A percentile compares a stretch with the other conserved stretches of the same genome.
Conservation (phyloP, 2,329 filamentous ascomycete genomes). For the Ophiosphaerella narmari region DNA sequence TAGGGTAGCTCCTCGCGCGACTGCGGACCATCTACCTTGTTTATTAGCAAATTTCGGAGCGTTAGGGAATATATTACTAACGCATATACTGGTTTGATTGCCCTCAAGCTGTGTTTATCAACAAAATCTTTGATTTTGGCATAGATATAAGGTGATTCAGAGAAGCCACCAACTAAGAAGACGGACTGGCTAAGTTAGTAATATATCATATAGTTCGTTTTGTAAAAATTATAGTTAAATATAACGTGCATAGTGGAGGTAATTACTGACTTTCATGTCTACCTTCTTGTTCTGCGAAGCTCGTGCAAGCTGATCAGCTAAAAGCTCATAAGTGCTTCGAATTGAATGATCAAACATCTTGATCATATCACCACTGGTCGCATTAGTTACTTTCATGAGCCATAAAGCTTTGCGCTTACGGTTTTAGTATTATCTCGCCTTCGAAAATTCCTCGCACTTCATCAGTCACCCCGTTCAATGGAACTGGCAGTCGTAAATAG, state of each 20-base stretch:
- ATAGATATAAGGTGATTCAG: constrained; percentile 29
- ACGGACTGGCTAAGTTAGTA: constrained; percentile 15
- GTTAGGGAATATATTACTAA: constrained; percentile 7
- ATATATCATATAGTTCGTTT: neutral
- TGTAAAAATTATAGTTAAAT: too few species aligned
- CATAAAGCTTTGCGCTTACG: constrained; percentile 12
- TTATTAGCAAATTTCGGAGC: neutral
- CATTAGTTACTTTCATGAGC: neutral
- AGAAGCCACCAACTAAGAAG: constrained; percentile 36
- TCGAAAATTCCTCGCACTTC: constrained; percentile 20
- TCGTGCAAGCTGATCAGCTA: constrained; percentile 14
- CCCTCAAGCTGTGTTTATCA: neutral
- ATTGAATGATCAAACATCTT: constrained; percentile 23
- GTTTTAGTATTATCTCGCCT: constrained; percentile 26
- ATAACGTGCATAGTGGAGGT: too few species aligned
- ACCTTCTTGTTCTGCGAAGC: constrained; percentile 2
- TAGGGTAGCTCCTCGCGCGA: constrained; percentile 27
- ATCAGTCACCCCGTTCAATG: constrained; percentile 25
- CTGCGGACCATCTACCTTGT: constrained; percentile 29
- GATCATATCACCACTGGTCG: constrained; percentile 18
- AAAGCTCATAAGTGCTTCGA: constrained; percentile 13
- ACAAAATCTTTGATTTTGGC: constrained; percentile 13
- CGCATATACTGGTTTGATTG: constrained; percentile 21
- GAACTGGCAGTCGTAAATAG: constrained; percentile 18
- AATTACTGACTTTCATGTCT: constrained; percentile 19